Percentiles rank a stretch among this genome's conserved stretches.
Conservation (phyloP, 1,139 yeast species). For the Yamadazyma kanchanaburiensis region DNA sequence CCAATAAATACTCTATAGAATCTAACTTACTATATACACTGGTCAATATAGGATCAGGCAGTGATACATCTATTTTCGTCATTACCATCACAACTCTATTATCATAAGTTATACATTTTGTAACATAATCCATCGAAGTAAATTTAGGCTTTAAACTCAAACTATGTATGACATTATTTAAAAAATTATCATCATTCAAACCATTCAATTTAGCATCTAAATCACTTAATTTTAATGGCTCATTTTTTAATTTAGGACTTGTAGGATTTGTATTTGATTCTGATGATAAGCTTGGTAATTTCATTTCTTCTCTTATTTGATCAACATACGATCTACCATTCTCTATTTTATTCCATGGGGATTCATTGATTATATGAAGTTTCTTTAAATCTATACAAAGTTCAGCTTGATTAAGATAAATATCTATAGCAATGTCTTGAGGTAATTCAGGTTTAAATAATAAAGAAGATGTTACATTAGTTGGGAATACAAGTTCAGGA, state of each 20-base stretch:
- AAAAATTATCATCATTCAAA: conserved; percentile 10
- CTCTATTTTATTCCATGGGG: conserved; percentile 40
- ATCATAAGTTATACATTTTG: conserved; percentile 43
- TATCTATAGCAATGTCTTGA: conserved; percentile 31
- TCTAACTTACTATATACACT: conserved; percentile 45
- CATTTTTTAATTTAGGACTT: conserved; percentile 5
- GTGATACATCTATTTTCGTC: conserved; percentile 40
- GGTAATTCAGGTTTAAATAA: conserved; percentile 35
- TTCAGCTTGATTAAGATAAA: conserved; percentile 45
- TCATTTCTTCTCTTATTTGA: conserved; percentile 41
- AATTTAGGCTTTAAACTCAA: conserved; percentile 30
- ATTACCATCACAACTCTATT: conserved; percentile 41
- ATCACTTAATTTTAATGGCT: conserved; percentile 10
- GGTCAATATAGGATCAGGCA: conserved; percentile 43
- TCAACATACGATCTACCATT: conserved; percentile 40
- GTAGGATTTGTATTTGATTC: conserved; percentile 3
- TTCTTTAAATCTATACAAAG: conserved; percentile 42
- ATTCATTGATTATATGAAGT: conserved; percentile 33
- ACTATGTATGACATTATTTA: conserved; percentile 25
- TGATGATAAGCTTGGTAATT: conserved; percentile 17
- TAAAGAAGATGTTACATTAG: conserved; percentile 22
- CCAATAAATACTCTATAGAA: conserved; percentile 37
- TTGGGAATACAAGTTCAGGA: conserved; percentile 40
- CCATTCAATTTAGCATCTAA: conserved; percentile 9
- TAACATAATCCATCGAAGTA: conserved; percentile 41